These are phyloP conservation scores for Leccinellum albellum DNA, from an alignment of 768 basidiomycete species.

Conservation along the genomic window DNA sequence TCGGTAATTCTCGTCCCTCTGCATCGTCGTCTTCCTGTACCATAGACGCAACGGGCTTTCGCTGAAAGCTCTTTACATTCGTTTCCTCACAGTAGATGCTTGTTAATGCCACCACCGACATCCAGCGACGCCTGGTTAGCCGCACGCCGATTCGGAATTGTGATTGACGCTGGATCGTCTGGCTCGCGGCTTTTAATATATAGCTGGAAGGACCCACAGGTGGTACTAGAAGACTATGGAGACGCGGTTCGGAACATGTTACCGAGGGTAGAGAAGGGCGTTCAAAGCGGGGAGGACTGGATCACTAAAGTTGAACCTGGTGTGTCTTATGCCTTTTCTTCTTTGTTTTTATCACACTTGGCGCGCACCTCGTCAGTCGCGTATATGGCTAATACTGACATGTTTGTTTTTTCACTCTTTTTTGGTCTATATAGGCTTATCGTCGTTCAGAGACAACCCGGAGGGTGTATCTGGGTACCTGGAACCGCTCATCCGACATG, in stretches of 20 bases:
- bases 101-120: conserved; percentile 71
- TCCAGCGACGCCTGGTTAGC: conserved; percentile 70
- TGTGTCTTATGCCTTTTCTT: conserved; percentile 37
- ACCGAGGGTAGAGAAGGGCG: conserved; percentile 91
- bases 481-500: conserved; percentile 78
- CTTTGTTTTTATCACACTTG: neutral
- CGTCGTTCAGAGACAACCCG: conserved; percentile 69
- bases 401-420: neutral
- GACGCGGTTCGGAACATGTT: conserved; percentile 51
- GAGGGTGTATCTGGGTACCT: conserved; percentile 73
- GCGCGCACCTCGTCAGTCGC: neutral
- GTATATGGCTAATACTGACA: neutral
- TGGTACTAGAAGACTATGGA: conserved; percentile 50
- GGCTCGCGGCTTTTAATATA: conserved; percentile 89
- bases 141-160: conserved; percentile 83
- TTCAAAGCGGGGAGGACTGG: conserved; percentile 77
- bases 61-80: conserved; percentile 20
- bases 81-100: conserved; percentile 24
- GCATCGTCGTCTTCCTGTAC: conserved; percentile 5
- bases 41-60: conserved; percentile 16
- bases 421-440: conserved; percentile 62
- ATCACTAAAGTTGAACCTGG: conserved; percentile 91
- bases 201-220: conserved; percentile 86
- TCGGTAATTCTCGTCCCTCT: neutral
- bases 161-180: conserved; percentile 98